Evolutionary conservation across 805 yeast species (phyloP), one percentile per base, ranked within the genome.

Genomic region (Saccharomycopsis olivae): DNA sequence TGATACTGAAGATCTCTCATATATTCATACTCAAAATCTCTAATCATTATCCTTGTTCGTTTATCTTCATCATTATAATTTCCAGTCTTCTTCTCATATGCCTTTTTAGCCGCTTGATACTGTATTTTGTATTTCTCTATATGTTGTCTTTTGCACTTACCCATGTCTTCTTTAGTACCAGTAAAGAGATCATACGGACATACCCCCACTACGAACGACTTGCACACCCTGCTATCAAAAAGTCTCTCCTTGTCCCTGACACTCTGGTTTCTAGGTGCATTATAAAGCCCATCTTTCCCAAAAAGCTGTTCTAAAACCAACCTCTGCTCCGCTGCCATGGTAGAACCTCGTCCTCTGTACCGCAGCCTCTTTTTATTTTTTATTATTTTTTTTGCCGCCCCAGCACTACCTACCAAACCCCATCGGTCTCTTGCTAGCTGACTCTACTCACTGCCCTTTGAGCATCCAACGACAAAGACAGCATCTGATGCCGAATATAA

Each of bases 141-240:
- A 56, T 88, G 96, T 15, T 78, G 58, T 49, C 69, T 71, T 0
- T 85, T 84, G 54, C 97, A 88, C 44, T 68, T 68, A 1, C 96
- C 96, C 47, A 83, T 59, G 53, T 81, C 84, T 53, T 80, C 81
- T 55, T 86, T 87, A 10, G 96, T 84, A 5, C 85, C 84, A 10
- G 68, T 68, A 53, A 88, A 83, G 35, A 87, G 56, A 47, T 87
- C 96, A 55, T 82, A 78, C 0, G 95, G 89, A 51, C 97, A 88
- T 6, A 73, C 70, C 0, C 92, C 95, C 13, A 85, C 84, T n/a
- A 88, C 57, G 54, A 78, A 88, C 15, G 82, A 66, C 54, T 81
- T 82, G 59, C 97, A 88, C 5, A 86, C 76, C 33, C 73, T 64
- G 11, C 74, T 67, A 39, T 75, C 78, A 27, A 60, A 23, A 23